Evolutionary conservation across 495 filamentous ascomycete genomes (phyloP), one percentile per base, ranked within the genome.

Genomic region (Xylaria intraflava): DNA sequence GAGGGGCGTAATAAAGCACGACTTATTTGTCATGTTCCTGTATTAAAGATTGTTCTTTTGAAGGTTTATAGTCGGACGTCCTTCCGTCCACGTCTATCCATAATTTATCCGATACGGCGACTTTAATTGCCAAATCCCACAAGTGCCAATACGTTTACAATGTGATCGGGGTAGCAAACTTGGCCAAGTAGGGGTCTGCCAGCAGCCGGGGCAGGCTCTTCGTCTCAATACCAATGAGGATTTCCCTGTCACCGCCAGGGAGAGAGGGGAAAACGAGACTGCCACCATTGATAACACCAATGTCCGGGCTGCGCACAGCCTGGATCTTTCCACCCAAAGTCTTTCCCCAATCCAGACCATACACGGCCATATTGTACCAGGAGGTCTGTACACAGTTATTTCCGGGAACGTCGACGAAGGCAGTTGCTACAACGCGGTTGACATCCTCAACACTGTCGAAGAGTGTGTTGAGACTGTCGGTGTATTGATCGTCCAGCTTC

Each of bases 241-340:
- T 45, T 43, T 73, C 70, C 49, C 69, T 68, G 6, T 68, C 67
- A 2, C 70, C 69, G 50, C 66, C 57, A 0, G 62, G 68, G 43
- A 72, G 29, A 33, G 55, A 36, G 16, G 68, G 71, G 2, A 72
- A 47, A 14, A 72, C 60, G n/a, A 70, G 51, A n/a, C 66, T 66
- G 11, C 55, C 33, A 2, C 71, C 71, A n/a, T 69, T 68, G 44
- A 73, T 56, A 6, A 60, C 29, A 9, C 69, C 69, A 14, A 61
- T 55, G 53, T 64, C 58, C 1, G 69, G 71, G 22, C 60, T 30
- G 8, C 71, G 62, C 9, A 71, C 59, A 3, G 65, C 57, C 39
- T 70, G 57, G 30, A 71, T 69, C 8, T 55, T 59, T 3, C 58
- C 46, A 6, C 69, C 68, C 33, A 73, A 9, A n/a, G 62, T 20